These are phyloP conservation scores for Cladosporium sp. DNA, from an alignment of 2,329 filamentous ascomycete genomes.

Conservation along the genomic window DNA sequence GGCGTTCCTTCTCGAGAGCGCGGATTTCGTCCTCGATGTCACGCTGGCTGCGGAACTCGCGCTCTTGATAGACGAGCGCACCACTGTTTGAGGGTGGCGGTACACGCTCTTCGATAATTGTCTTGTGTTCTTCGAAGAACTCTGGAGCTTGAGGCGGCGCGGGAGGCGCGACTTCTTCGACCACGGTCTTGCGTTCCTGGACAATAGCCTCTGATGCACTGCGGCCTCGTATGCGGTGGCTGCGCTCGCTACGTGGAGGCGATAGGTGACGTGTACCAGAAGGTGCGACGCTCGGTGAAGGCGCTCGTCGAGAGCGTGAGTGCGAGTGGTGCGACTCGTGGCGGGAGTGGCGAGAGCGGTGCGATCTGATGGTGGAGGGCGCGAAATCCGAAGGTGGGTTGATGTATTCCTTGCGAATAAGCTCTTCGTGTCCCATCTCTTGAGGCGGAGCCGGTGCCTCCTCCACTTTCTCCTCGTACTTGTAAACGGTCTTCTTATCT, in stretches of 20 bases:
- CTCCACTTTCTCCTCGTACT: constrained; percentile 30
- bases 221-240: constrained; percentile 19
- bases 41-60: constrained; percentile 47
- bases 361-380: constrained; percentile 1
- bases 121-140: constrained; percentile 27
- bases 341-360: constrained; percentile 5
- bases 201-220: constrained; percentile 23
- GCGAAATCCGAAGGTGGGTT: constrained; percentile 33
- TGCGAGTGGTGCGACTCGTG: constrained; percentile 8
- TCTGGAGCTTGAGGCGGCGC: constrained; percentile 23
- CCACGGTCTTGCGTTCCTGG: constrained; percentile 27
- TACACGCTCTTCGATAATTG: constrained; percentile 28
- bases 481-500: constrained; percentile 35
- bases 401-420: constrained; percentile 35
- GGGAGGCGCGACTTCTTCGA: constrained; percentile 25
- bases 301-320: constrained; percentile 9
- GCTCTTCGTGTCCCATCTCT: constrained; percentile 29
- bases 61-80: constrained; percentile 47
- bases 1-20: constrained; percentile 63
- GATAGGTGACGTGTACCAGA: constrained; percentile 8
- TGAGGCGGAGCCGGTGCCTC: constrained; percentile 18
- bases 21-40: constrained; percentile 71
- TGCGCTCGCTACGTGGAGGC: constrained; percentile 13
- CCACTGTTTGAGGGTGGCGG: constrained; percentile 14
- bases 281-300: constrained; percentile 3